Evolutionary conservation across 1,284 basidiomycete species (phyloP), one percentile per base, ranked within the genome.

Genomic region (Sporisorium scitamineum): DNA sequence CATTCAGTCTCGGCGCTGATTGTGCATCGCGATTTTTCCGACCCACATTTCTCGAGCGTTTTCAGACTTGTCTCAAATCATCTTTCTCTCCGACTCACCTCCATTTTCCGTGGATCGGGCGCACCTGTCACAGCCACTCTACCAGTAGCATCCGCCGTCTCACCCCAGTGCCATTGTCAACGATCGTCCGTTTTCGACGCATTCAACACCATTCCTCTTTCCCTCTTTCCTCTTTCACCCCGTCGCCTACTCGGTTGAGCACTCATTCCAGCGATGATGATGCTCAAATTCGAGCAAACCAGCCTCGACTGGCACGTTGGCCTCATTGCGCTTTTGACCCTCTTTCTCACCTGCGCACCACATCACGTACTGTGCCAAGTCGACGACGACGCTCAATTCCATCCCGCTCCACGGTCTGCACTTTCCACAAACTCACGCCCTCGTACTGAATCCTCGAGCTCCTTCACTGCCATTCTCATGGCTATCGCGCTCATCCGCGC

Each of bases 401-500:
- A 39, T 0, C 18, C 26, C 3, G 13, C 20, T 13, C 22, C 24
- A 14, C 4, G 22, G 41, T 4, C 41, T 24, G 45, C 29, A 5
- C 10, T 6, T 2, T 20, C 24, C 18, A 39, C 16, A 5, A 32
- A 24, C 34, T 18, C 1, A 2, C 14, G 9, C 13, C 27, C n/a
- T 3, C 22, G 22, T 26, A 27, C n/a, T 59, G 31, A 11, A 31
- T 39, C 56, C 16, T 42, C 67, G 4, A 52, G 27, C 34, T 37
- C 41, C 54, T 22, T 45, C 22, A 3, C 50, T 1, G 32, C 47
- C 8, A 26, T 54, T 8, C 16, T 54, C 5, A 41, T 70, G 56
- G 42, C 42, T 2, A 2, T 27, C 8, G 61, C 61, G 7, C 44
- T 60, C 24, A 56, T 18, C 18, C 37, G 48, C 22, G 67, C 67